Evolutionary conservation across 805 yeast genomes (phyloP).

Genomic region (Nematodospora valgi): DNA sequence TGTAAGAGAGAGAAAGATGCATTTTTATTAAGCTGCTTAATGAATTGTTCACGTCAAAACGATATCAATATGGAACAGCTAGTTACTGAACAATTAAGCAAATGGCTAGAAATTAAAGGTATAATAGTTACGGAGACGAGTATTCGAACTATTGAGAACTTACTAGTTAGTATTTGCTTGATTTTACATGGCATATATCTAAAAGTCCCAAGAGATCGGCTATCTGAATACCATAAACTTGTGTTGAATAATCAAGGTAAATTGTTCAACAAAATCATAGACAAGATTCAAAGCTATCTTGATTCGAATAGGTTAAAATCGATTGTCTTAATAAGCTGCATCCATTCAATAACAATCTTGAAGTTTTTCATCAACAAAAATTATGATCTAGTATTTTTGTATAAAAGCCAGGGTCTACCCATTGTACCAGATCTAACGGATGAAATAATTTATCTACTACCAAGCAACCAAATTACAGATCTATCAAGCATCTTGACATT

Average conservation of each 20-base stretch:
- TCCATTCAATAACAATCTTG: constrained; percentile 28
- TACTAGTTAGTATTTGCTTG: constrained; percentile 29
- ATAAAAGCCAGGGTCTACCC: not conserved
- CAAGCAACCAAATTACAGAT: constrained; percentile 1
- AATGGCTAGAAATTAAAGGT: constrained; percentile 19
- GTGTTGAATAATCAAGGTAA: constrained; percentile 28
- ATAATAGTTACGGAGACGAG: constrained; percentile 9
- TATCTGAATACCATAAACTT: constrained; percentile 1
- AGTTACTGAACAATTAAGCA: constrained; percentile 19
- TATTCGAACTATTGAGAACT: constrained; percentile 22
- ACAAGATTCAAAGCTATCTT: constrained; percentile 13
- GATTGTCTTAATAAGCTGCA: constrained; percentile 21
- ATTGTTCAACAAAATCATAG: constrained; percentile 26
- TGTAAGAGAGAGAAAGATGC: constrained; percentile 9
- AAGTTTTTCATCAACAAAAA: constrained; percentile 24
- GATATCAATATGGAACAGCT: constrained; percentile 8
- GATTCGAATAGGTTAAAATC: constrained; percentile 13
- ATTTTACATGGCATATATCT: constrained; percentile 19
- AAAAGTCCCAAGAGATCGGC: constrained; percentile 10
- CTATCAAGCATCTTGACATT: constrained; percentile 7
- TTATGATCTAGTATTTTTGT: not conserved
- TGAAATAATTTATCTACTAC: constrained; percentile 1
- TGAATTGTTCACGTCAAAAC: constrained; percentile 23
- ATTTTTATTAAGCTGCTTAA: constrained; percentile 25
- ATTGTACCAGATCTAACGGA: not conserved